phyloP scores from a whole-genome alignment of 768 basidiomycete genomes.

The Galerina marginata region DNA sequence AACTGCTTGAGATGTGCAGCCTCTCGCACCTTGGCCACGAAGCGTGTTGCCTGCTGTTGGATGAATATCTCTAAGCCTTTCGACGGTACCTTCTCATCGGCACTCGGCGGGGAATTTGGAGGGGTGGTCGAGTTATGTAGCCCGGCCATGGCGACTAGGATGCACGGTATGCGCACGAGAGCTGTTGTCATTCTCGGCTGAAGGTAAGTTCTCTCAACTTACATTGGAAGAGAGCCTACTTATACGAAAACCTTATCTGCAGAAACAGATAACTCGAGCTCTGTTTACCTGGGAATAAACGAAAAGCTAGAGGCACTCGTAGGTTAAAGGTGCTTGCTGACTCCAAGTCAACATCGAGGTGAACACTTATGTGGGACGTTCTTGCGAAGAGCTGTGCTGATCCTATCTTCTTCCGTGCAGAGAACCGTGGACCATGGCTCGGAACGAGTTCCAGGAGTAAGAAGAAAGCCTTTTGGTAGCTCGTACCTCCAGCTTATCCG shows the following conservation, averaged over 20 bases:
- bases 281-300: too few species aligned
- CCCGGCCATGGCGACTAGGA: slow-evolving; percentile 46
- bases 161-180: slow-evolving; percentile 47
- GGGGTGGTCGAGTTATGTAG: slow-evolving; percentile 52
- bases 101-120: slow-evolving; percentile 44
- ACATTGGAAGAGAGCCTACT: not conserved
- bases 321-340: too few species aligned
- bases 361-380: too few species aligned
- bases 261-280: too few species aligned
- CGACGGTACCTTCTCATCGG: slow-evolving; percentile 37
- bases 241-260: too few species aligned
- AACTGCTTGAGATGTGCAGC: not conserved
- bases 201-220: not conserved
- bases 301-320: too few species aligned
- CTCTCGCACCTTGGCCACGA: slow-evolving; percentile 40
- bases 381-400: not conserved
- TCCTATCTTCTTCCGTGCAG: slow-evolving; percentile 18
- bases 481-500: slow-evolving; percentile 24
- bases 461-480: slow-evolving; percentile 7
- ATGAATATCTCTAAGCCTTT: slow-evolving; percentile 43
- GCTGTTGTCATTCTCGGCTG: slow-evolving; percentile 24
- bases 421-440: slow-evolving; percentile 5
- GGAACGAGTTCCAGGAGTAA: slow-evolving; percentile 7
- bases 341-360: too few species aligned
- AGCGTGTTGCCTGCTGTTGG: slow-evolving; percentile 37